These are phyloP conservation scores for Cladophialophora bantiana DNA, from an alignment of 2,329 filamentous ascomycete species.

Conservation along the genomic window DNA sequence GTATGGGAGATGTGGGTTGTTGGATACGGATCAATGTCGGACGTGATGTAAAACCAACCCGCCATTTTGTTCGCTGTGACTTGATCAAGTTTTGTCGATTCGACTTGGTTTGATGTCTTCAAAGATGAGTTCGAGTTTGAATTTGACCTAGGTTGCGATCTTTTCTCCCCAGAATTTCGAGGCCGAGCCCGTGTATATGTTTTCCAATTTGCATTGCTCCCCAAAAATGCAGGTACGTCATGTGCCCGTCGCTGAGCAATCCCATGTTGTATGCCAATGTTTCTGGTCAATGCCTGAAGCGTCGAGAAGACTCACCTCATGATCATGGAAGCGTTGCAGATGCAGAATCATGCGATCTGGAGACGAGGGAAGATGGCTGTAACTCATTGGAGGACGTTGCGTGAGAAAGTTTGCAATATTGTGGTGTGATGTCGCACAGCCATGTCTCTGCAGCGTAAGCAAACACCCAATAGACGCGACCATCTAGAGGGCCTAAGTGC, in stretches of 20 bases:
- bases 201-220: not conserved
- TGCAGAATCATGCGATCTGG: slow-evolving; percentile 21
- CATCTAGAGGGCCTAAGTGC: too few relatives aligned
- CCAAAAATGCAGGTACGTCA: not conserved
- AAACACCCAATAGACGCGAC: not conserved
- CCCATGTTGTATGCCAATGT: not conserved
- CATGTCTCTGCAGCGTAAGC: not conserved
- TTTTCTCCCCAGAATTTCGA: not conserved
- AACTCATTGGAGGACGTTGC: not conserved
- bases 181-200: slow-evolving; percentile 14
- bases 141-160: not conserved
- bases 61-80: slow-evolving; percentile 18
- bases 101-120: not conserved
- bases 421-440: slow-evolving; percentile 20
- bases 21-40: slow-evolving; percentile 34
- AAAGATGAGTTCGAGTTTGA: not conserved
- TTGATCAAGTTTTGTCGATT: not conserved
- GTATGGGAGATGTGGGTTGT: slow-evolving; percentile 35
- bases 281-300: slow-evolving; percentile 15
- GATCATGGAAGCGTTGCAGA: slow-evolving; percentile 14
- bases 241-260: slow-evolving; percentile 10
- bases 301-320: slow-evolving; percentile 17
- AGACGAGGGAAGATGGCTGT: not conserved
- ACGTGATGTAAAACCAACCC: slow-evolving; percentile 30
- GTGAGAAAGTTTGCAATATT: not conserved